Evolutionary conservation across 164 flowering plant genomes (phyloP).

Genomic region (Berberis vulgaris): DNA sequence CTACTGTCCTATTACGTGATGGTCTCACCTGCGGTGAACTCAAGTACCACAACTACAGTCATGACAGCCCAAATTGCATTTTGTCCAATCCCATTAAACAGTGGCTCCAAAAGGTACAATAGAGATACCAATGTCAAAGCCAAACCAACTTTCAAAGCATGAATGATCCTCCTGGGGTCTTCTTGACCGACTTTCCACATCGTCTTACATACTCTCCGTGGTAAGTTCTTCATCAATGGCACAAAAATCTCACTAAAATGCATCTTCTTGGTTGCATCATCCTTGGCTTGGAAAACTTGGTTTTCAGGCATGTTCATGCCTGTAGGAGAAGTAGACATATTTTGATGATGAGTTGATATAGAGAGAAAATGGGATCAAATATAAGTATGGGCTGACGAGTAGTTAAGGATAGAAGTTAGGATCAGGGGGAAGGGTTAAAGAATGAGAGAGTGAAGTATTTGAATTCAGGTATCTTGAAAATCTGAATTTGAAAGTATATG

Average conservation of each 20-base stretch:
- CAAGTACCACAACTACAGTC: conserved; percentile 93
- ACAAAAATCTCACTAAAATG: not conserved
- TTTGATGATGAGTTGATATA: not conserved
- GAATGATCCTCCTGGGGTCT: conserved; percentile 71
- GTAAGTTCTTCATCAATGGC: conserved; percentile 21
- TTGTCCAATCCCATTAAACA: conserved; percentile 64
- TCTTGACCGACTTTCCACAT: conserved; percentile 54
- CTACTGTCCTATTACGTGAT: too few species aligned
- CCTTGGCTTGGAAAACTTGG: conserved; percentile 1
- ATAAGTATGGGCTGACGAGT: too few species aligned
- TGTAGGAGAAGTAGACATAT: not conserved
- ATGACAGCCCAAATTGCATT: conserved; percentile 96
- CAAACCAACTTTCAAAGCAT: conserved; percentile 76
- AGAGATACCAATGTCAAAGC: conserved; percentile 71
- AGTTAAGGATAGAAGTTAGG: too few species aligned
- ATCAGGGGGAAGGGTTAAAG: too few species aligned
- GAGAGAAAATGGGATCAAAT: too few species aligned
- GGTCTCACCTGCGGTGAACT: conserved; percentile 78
- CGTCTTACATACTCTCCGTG: conserved; percentile 15
- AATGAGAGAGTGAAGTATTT: too few species aligned
- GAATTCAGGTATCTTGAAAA: too few species aligned
- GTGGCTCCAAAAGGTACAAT: conserved; percentile 67
- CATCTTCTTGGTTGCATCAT: not conserved
- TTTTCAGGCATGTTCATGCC: conserved; percentile 8
- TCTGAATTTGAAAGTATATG: too few species aligned